Conservation (phyloP, 192 early-diverging fungal genomes). For the Hyaloraphidium curvatum region DNA sequence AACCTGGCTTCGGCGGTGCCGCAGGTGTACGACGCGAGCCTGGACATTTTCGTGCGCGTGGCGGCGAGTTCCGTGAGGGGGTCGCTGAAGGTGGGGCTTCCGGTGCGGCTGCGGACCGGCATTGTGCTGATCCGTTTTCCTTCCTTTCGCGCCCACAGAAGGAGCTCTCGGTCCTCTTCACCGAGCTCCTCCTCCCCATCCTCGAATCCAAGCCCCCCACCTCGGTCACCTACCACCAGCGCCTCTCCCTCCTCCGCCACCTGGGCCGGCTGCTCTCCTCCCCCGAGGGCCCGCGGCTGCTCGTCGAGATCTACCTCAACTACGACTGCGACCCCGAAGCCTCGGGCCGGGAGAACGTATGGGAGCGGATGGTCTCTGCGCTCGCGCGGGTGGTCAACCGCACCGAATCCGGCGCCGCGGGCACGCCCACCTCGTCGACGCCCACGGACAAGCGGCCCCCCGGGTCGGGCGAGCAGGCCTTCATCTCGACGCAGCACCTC, state of each 20-base stretch:
- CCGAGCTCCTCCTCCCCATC: constrained; percentile 76
- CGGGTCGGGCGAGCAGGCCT: constrained; percentile 15
- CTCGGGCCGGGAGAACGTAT: constrained; percentile 55
- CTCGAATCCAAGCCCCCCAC: constrained; percentile 61
- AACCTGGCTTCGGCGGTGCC: constrained; percentile 60
- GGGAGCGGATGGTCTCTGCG: constrained; percentile 67
- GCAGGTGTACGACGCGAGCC: constrained; percentile 60
- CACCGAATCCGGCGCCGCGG: background rate
- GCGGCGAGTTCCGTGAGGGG: constrained; percentile 43
- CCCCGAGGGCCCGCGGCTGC: constrained; percentile 40
- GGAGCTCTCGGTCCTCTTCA: constrained; percentile 76
- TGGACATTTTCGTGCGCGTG: constrained; percentile 67
- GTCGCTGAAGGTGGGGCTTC: constrained; percentile 42
- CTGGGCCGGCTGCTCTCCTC: constrained; percentile 46
- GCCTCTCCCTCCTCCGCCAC: constrained; percentile 48
- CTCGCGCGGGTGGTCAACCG: constrained; percentile 24
- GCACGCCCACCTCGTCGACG: background rate
- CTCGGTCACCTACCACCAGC: constrained; percentile 41
- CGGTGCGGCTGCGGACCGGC: background rate
- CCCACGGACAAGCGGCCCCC: constrained; percentile 2
- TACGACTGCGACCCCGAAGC: constrained; percentile 79
- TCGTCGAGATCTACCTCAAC: constrained; percentile 87
- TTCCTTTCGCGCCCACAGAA: constrained; percentile 19
- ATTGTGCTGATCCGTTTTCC: background rate
- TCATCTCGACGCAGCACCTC: constrained; percentile 28